A percentile compares a stretch with the other conserved stretches of the same genome.
Evolutionary conservation across 1,139 yeast genomes (phyloP).

Genomic region (Pneumocystis jirovecii): DNA sequence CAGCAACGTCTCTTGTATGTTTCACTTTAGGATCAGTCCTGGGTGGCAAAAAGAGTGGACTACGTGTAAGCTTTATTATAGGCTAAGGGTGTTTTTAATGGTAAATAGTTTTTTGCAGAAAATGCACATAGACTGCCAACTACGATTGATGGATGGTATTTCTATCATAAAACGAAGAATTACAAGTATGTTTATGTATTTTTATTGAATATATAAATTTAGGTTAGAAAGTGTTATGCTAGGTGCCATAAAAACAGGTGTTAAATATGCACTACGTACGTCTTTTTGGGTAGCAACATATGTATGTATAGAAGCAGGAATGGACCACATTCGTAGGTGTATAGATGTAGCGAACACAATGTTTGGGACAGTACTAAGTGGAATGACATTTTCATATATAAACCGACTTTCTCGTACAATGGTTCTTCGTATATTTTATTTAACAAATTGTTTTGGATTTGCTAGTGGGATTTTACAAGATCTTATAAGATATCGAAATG

Average conservation of each 20-base stretch:
- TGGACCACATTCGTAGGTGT: constrained; percentile 42
- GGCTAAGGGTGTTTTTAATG: not conserved
- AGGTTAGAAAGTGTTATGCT: constrained; percentile 28
- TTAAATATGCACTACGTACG: constrained; percentile 32
- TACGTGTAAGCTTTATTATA: not conserved
- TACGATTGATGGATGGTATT: constrained; percentile 78
- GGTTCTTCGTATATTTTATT: not conserved
- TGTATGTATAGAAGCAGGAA: constrained; percentile 46
- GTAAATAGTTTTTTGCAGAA: constrained; percentile 49
- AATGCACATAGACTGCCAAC: constrained; percentile 70
- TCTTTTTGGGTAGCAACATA: constrained; percentile 36
- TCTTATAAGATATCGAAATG: not conserved
- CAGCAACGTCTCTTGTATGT: constrained; percentile 2
- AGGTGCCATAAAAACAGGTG: constrained; percentile 36
- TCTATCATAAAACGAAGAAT: constrained; percentile 72
- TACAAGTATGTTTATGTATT: constrained; percentile 30
- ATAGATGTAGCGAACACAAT: constrained; percentile 51
- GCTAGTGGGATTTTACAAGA: not conserved
- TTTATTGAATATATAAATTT: not conserved
- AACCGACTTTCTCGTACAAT: not conserved
- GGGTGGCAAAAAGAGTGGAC: constrained; percentile 39
- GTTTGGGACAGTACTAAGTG: constrained; percentile 26
- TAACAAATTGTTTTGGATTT: not conserved
- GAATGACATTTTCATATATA: not conserved
- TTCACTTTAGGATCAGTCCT: constrained; percentile 44